These are phyloP conservation scores for Akanthomyces lecanii DNA, from an alignment of 2,329 filamentous ascomycete species.

Conservation along the genomic window DNA sequence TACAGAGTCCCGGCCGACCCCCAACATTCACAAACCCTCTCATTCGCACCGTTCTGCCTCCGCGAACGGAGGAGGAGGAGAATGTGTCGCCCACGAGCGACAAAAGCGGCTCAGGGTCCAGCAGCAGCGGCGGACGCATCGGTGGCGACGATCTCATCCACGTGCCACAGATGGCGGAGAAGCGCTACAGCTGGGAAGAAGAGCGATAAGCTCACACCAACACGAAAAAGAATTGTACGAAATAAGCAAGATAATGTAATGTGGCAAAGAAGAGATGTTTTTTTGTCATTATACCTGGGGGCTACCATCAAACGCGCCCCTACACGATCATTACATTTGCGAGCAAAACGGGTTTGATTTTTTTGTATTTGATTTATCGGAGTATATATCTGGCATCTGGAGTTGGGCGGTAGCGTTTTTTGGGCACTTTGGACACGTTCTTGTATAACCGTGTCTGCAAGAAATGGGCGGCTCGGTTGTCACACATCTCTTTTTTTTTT, in stretches of 20 bases:
- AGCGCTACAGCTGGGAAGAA: slow-evolving; percentile 50
- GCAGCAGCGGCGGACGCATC: slow-evolving; percentile 38
- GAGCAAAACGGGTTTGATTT: neutral
- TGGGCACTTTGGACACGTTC: neutral
- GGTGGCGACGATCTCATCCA: slow-evolving; percentile 45
- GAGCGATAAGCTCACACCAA: slow-evolving; percentile 21
- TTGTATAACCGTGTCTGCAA: neutral
- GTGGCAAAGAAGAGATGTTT: slow-evolving; percentile 1
- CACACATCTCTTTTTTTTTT: neutral
- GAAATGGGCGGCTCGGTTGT: neutral
- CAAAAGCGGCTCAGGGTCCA: slow-evolving; percentile 13
- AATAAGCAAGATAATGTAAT: neutral
- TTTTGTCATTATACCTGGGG: slow-evolving; percentile 7
- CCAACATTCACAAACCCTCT: slow-evolving; percentile 5
- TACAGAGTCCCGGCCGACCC: slow-evolving; percentile 1
- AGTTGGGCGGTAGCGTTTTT: slow-evolving; percentile 9
- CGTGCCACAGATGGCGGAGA: slow-evolving; percentile 47
- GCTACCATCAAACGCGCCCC: neutral
- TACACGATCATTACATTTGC: slow-evolving; percentile 6
- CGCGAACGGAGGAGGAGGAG: neutral
- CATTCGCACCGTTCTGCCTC: slow-evolving; percentile 1
- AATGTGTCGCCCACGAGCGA: neutral
- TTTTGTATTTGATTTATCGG: neutral
- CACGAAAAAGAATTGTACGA: neutral
- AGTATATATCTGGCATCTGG: slow-evolving; percentile 4